Evolutionary conservation across 2,329 filamentous ascomycete genomes (phyloP).

Genomic region (Penicillium sp.): DNA sequence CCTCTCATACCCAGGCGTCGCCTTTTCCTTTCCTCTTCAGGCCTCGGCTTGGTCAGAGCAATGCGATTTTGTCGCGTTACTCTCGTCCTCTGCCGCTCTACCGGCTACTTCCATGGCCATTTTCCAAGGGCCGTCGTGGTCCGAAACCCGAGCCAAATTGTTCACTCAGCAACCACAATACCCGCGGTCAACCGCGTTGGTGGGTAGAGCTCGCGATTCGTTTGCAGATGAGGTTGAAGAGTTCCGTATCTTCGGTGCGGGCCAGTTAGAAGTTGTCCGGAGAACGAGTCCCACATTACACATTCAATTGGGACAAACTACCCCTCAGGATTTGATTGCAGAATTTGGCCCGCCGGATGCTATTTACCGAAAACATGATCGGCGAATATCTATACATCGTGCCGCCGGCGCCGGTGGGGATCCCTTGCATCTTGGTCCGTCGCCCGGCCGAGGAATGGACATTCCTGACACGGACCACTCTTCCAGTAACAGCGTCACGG

Average conservation of each 20-base stretch:
- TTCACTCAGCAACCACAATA: slow-evolving; percentile 71
- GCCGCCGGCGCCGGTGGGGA: slow-evolving; percentile 28
- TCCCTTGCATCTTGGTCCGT: slow-evolving; percentile 32
- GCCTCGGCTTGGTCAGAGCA: slow-evolving; percentile 65
- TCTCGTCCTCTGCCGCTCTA: slow-evolving; percentile 70
- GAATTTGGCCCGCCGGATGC: slow-evolving; percentile 90
- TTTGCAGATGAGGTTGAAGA: slow-evolving; percentile 85
- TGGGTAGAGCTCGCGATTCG: slow-evolving; percentile 66
- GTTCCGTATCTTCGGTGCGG: slow-evolving; percentile 70
- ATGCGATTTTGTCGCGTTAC: slow-evolving; percentile 75
- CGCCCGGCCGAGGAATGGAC: slow-evolving; percentile 35
- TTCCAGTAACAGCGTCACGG: slow-evolving; percentile 63
- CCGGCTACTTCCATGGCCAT: slow-evolving; percentile 82
- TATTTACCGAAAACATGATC: slow-evolving; percentile 86
- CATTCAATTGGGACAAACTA: slow-evolving; percentile 77
- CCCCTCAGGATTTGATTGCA: slow-evolving; percentile 82
- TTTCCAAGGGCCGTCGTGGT: slow-evolving; percentile 86
- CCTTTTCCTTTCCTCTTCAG: slow-evolving; percentile 81
- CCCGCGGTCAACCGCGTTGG: slow-evolving; percentile 63
- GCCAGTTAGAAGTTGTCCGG: slow-evolving; percentile 69
- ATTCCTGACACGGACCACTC: slow-evolving; percentile 67
- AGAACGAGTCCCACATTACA: slow-evolving; percentile 61
- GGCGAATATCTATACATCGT: slow-evolving; percentile 75
- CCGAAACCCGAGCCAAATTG: slow-evolving; percentile 67
- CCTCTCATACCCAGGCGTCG: slow-evolving; percentile 87